phyloP scores from a whole-genome alignment of 2,329 filamentous ascomycete species.

The Penicillium rolfsii region DNA sequence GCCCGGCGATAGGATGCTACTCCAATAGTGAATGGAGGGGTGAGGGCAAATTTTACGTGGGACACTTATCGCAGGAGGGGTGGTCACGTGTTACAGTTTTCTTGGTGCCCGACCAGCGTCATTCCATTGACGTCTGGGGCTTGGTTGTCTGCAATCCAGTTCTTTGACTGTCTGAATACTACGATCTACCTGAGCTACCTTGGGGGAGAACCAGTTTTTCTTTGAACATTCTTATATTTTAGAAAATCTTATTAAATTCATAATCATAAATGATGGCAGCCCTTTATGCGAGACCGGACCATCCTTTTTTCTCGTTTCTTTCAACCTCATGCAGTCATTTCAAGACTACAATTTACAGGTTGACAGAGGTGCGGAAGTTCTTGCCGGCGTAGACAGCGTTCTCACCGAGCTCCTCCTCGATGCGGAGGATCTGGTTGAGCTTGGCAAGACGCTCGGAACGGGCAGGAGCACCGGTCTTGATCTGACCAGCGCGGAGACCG shows the following conservation, averaged over 20 bases:
- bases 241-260: constrained; percentile 33
- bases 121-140: constrained; percentile 7
- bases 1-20: constrained; percentile 24
- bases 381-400: constrained; percentile 89
- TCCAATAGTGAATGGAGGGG: constrained; percentile 28
- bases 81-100: constrained; percentile 27
- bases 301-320: constrained; percentile 21
- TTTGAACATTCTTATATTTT: constrained; percentile 24
- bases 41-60: constrained; percentile 37
- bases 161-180: neutral
- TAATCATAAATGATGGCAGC: constrained; percentile 31
- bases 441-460: constrained; percentile 98
- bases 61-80: constrained; percentile 29
- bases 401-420: constrained; percentile 96
- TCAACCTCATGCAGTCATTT: constrained; percentile 12
- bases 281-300: constrained; percentile 17
- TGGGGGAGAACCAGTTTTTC: neutral
- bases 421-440: constrained; percentile 99
- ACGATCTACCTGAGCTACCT: neutral
- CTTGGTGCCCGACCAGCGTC: constrained; percentile 27
- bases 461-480: constrained; percentile 97
- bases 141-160: neutral
- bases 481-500: constrained; percentile 93
- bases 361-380: constrained; percentile 89
- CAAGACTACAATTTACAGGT: constrained; percentile 65